Evolutionary conservation across 2,329 filamentous ascomycete species (phyloP).

Genomic region (Fusarium sp.): DNA sequence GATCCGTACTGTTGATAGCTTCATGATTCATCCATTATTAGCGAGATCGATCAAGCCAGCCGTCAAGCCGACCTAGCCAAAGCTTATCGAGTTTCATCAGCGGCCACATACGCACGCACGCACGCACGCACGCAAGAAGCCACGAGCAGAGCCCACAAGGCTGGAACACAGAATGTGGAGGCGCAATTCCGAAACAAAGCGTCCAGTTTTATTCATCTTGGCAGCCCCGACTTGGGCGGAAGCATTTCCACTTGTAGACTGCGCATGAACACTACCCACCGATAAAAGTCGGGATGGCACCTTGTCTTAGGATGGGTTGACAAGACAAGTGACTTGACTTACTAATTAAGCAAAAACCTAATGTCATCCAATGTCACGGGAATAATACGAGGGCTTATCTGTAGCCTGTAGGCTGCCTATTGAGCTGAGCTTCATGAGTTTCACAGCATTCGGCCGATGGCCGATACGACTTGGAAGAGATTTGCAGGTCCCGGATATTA

Average conservation of each 20-base stretch:
- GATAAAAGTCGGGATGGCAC: slow-evolving; percentile 33
- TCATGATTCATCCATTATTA: not conserved
- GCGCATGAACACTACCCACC: slow-evolving; percentile 27
- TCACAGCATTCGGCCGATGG: slow-evolving; percentile 38
- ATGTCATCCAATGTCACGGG: not conserved
- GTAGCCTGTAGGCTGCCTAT: slow-evolving; percentile 25
- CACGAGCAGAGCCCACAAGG: slow-evolving; percentile 28
- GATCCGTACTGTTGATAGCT: slow-evolving; percentile 6
- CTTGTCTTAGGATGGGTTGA: slow-evolving; percentile 21
- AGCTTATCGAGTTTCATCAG: slow-evolving; percentile 13
- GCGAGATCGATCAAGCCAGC: slow-evolving; percentile 4
- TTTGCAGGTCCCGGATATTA: slow-evolving; percentile 14
- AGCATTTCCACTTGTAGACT: slow-evolving; percentile 31
- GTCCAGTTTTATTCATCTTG: slow-evolving; percentile 20
- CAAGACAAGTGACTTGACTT: not conserved
- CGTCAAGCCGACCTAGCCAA: slow-evolving; percentile 8
- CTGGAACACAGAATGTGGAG: slow-evolving; percentile 34
- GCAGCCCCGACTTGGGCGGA: slow-evolving; percentile 6
- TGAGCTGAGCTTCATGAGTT: slow-evolving; percentile 29
- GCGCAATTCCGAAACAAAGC: slow-evolving; percentile 26
- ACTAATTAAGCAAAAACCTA: not conserved
- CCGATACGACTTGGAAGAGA: slow-evolving; percentile 32
- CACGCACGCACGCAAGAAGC: not conserved
- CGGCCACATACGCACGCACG: not conserved
- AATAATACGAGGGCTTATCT: slow-evolving; percentile 20